Evolutionary conservation across 2,329 filamentous ascomycete species (phyloP), one percentile per base, ranked within the genome.

Genomic region (Coniochaeta ligniaria): DNA sequence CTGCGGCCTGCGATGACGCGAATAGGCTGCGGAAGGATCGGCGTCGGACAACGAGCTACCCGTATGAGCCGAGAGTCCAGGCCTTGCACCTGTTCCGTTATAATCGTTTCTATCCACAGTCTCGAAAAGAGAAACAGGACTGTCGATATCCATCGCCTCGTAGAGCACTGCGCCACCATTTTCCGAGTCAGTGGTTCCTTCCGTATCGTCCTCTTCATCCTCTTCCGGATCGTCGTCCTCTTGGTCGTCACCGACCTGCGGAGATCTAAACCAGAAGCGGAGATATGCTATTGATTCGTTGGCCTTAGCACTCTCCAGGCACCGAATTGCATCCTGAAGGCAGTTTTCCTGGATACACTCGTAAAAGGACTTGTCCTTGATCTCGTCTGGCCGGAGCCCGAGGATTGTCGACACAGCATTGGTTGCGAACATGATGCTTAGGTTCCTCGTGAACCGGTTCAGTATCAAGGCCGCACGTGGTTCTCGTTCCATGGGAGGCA

Each of bases 211-310:
- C 70, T 66, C 80, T 71, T 75, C 72, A 24, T 76, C 74, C 31
- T 78, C 72, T 22, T 72, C 72, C 12, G 73, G 74, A 12, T 75
- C 73, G 11, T 78, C 74, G 20, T 73, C 71, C 45, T 76, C 71
- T 12, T 80, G 74, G 58, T 83, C 80, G 60, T 83, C 80, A 31
- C 79, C 80, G 60, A 82, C 77, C 33, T 88, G 80, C 20, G 91
- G 91, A 70, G 95, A 88, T 59, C 90, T 83, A 68, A 90, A 94
- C 83, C 87, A 91, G 72, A 96, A 96, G 20, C 92, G 88, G 62
- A 96, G 79, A 68, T 96, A 96, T 1, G 92, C 91, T 68, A 96
- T 95, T 1, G 92, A 96, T 71, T 96, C 91, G 67, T 96, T 96
- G 31, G 89, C 88, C 71, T 96, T 96, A 24, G 92, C 91, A 65